These are phyloP conservation scores for Micractinium sp. DNA, from an alignment of 139 green algal genomes.

Conservation along the genomic window DNA sequence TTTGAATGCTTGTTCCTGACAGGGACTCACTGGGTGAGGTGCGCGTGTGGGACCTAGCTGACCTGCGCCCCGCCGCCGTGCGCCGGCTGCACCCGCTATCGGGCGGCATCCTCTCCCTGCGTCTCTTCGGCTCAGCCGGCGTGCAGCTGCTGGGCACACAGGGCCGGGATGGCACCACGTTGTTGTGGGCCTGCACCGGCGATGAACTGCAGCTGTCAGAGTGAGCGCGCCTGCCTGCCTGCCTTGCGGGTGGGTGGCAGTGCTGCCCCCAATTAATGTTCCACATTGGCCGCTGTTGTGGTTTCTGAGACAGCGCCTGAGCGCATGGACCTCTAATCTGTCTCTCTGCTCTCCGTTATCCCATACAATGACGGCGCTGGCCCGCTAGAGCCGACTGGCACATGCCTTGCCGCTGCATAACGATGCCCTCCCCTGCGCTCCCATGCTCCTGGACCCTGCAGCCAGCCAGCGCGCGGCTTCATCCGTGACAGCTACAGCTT, in stretches of 20 bases:
- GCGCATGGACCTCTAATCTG: no score
- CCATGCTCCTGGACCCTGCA: slow-evolving; percentile 14
- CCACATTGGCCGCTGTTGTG: no score
- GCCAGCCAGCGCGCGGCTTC: slow-evolving; percentile 31
- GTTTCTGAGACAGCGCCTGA: neutral
- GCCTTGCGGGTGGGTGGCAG: no score
- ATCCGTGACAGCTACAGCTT: slow-evolving; percentile 47
- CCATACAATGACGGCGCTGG: no score
- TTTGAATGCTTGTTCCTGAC: neutral
- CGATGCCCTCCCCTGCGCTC: neutral
- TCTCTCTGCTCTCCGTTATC: neutral
- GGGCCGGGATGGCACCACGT: slow-evolving; percentile 43
- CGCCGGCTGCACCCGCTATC: slow-evolving; percentile 40
- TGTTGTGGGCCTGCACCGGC: slow-evolving; percentile 32
- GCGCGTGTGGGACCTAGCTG: slow-evolving; percentile 44
- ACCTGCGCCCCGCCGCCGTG: slow-evolving; percentile 19
- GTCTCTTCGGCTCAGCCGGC: neutral
- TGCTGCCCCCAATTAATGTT: neutral
- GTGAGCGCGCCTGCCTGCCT: neutral
- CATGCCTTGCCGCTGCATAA: neutral
- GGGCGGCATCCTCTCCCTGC: slow-evolving; percentile 47
- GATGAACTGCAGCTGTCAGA: slow-evolving; percentile 25
- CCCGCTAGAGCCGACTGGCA: neutral
- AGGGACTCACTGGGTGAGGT: slow-evolving; percentile 55
- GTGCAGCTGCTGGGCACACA: slow-evolving; percentile 41